Evolutionary conservation across 1,284 basidiomycete genomes (phyloP), one percentile per base, ranked within the genome.

Genomic region (Melanopsichium pennsylvanicum): DNA sequence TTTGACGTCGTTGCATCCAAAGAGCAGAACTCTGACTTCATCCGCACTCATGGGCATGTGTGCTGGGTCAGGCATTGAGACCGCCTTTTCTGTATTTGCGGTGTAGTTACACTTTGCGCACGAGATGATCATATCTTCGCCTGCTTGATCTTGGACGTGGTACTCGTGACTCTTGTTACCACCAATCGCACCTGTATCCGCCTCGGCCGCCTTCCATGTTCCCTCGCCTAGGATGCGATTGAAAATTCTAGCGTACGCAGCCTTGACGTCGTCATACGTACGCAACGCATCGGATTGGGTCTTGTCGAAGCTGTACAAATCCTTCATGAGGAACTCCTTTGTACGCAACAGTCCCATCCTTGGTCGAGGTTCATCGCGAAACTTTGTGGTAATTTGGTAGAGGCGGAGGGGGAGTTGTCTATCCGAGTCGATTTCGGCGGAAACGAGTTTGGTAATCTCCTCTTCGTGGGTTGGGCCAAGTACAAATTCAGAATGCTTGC

Each of bases 381-480:
- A 80, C 59, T 82, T 82, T 39, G 74, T 60, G 1, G 79, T 74
- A 23, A 79, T 73, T 44, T 82, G 82, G 54, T 78, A 82, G 4
- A 82, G 54, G 9, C 73, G 51, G 4, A 82, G 52, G 4, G 82
- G 82, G 2, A 82, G 66, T 15, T 73, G 52, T 10, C 73, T 63
- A 23, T 71, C 58, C 18, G 61, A 72, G 9, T 75, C 67, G 26
- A 81, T 52, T 21, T 81, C 78, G 15, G 62, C 27, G 5, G 70
- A 66, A 22, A 82, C 70, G 19, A 82, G 58, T 21, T 64, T 58
- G 2, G 81, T 82, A 25, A 82, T 72, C 32, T 82, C 82, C 48
- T 82, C 82, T 47, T 82, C 82, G 44, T 81, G 79, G 3, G 82
- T 82, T 1, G 82, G 82, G 10, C 70, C 81, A 1, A 82, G 74